Evolutionary conservation across 768 basidiomycete species (phyloP).

Genomic region (Antrodiella citrinella): DNA sequence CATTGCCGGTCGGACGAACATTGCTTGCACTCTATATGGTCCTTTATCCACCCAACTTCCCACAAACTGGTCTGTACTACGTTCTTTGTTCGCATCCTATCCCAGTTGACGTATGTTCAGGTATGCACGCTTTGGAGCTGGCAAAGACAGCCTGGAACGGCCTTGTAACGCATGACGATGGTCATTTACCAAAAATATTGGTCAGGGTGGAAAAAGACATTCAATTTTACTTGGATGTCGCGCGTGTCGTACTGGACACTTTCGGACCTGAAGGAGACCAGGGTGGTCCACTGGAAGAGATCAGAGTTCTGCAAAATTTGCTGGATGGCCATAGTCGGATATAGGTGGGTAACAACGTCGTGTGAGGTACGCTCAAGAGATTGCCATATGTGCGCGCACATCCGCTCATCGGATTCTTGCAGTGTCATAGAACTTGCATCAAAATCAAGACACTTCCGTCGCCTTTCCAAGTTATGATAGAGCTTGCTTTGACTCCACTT

Average conservation of each 20-base stretch:
- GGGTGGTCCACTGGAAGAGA: slow-evolving; percentile 50
- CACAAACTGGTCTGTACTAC: slow-evolving; percentile 62
- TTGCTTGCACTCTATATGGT: slow-evolving; percentile 59
- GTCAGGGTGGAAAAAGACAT: slow-evolving; percentile 11
- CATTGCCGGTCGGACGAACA: slow-evolving; percentile 45
- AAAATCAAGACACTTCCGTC: too few species aligned
- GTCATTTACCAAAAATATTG: neutral
- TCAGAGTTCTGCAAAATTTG: slow-evolving; percentile 34
- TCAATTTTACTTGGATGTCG: slow-evolving; percentile 31
- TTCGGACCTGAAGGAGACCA: slow-evolving; percentile 59
- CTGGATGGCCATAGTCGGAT: slow-evolving; percentile 16
- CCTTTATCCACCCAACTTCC: slow-evolving; percentile 71
- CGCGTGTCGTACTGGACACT: slow-evolving; percentile 33
- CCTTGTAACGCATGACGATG: slow-evolving; percentile 24
- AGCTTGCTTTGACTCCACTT: too few species aligned
- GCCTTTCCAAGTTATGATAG: too few species aligned
- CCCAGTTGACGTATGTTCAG: slow-evolving; percentile 27
- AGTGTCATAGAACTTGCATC: too few species aligned
- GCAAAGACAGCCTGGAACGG: slow-evolving; percentile 76
- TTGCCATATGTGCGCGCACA: neutral
- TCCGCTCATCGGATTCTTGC: too few species aligned
- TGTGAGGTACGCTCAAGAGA: neutral
- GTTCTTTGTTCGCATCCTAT: neutral
- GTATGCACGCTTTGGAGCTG: slow-evolving; percentile 68
- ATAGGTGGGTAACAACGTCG: neutral